Base-by-base conservation (phyloP, 2,329 filamentous ascomycete species). In the Trichoderma cornu-damae region DNA sequence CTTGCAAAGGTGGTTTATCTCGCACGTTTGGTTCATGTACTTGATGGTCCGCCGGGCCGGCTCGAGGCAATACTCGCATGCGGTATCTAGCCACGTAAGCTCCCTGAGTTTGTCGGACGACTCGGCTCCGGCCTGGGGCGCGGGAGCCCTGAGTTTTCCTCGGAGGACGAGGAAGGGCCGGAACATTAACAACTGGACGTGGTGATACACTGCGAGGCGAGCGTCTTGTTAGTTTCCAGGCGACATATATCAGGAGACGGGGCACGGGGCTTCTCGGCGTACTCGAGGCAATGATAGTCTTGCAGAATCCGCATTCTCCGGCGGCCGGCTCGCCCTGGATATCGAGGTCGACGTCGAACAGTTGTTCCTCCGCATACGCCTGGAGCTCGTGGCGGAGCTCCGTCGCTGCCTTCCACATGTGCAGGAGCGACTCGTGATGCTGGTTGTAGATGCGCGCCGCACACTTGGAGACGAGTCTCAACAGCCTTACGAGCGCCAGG, bases 401-500 rank as follows among this genome's bases (percentile, higher is more conserved):
- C 6, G 51, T 54, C 2, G 51, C 51, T 1, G 51, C 51, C n/a
- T 54, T 54, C 51, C 51, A 54, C 51, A 54, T 54, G n/a, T 54
- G 51, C n/a, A 54, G 32, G 7, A 54, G 12, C 6, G 51, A 54
- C 20, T 54, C 51, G 42, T 54, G 51, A 20, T 44, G 51, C 24
- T 54, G 51, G 51, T 54, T 54, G 11, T 54, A 54, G 22, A 54
- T 54, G 12, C 51, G 51, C 1, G 51, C 51, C 11, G 51, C 40
- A 46, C 40, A 46, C 22, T 54, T 54, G 3, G 51, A 54, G 4
- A 46, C 32, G 8, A 54, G 30, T 6, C 51, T 46, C 9, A 32
- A 28, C 16, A 54, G 32, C n/a, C 42, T 37, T 11, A 54, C 51
- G 4, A 46, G 51, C 3, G 51, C 51, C 20, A 38, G 32, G 30